Evolutionary conservation across 2,329 filamentous ascomycete genomes (phyloP), one percentile per base, ranked within the genome.

Genomic region (Talaromyces sp.): DNA sequence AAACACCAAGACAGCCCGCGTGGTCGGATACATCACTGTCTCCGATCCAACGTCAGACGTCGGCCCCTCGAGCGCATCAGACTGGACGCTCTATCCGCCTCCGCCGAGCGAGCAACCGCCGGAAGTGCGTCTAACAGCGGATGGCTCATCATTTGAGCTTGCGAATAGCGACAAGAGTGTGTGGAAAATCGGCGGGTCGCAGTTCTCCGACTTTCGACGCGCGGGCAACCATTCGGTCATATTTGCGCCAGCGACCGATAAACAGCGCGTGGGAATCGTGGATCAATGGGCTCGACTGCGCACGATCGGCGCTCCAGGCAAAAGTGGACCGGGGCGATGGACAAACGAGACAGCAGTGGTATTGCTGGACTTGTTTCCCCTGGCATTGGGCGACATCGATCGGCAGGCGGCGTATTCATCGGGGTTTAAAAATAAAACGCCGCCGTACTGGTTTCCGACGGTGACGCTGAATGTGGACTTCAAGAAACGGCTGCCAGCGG

Each of bases 401-500:
- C 17, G 61, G 75, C 71, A 68, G 56, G 64, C 61, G 31, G 65
- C 64, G 19, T 67, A 38, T 71, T 77, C 63, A 60, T 71, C 56
- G 61, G 69, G 32, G 64, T 66, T 68, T 51, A 2, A 53, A 10
- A 9, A 54, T n/a, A n/a, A n/a, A n/a, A 10, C 41, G 3, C 57
- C 60, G 3, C 75, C 57, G 72, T 85, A 85, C 66, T 92, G 89
- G 90, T 91, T 90, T 70, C 89, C 89, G 0, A 95, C 90, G 0
- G 73, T 95, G 1, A 77, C 87, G 19, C 74, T 94, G 69, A 91
- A 90, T 70, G 68, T 95, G 24, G 90, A 95, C 63, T 78, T 92
- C 43, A 94, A 93, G 78, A 90, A 88, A 70, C 72, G 80, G 7
- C 71, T 95, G 51, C 89, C 89, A 0, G 74, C 77, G 3, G 83